Evolutionary conservation across 1,284 basidiomycete genomes (phyloP).

Genomic region (Entoloma clypeatum): DNA sequence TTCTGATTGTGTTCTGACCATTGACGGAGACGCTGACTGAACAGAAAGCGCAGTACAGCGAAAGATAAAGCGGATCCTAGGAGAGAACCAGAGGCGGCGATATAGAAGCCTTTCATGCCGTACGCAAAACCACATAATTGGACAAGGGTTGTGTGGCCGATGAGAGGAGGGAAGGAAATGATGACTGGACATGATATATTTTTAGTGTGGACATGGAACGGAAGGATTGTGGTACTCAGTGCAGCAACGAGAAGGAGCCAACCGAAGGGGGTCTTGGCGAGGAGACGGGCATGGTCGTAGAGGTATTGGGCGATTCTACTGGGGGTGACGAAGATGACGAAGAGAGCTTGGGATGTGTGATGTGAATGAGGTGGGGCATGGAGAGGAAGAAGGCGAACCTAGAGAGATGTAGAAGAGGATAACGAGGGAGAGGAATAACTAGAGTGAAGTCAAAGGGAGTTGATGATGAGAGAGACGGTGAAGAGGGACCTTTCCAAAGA

Average conservation of each 20-base stretch:
- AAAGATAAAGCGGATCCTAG: slow-evolving; percentile 69
- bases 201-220: slow-evolving; percentile 11
- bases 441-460: slow-evolving; percentile 5
- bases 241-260: slow-evolving; percentile 52
- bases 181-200: slow-evolving; percentile 39
- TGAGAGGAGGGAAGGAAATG: slow-evolving; percentile 74
- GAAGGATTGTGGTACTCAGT: slow-evolving; percentile 43
- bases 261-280: slow-evolving; percentile 58
- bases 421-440: slow-evolving; percentile 41
- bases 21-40: slow-evolving; percentile 47
- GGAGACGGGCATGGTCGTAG: slow-evolving; percentile 63
- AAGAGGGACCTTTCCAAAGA: slow-evolving; percentile 45
- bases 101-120: slow-evolving; percentile 69
- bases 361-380: slow-evolving; percentile 18
- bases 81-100: slow-evolving; percentile 60
- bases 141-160: slow-evolving; percentile 65
- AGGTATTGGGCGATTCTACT: slow-evolving; percentile 63
- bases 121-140: slow-evolving; percentile 81
- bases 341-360: slow-evolving; percentile 27
- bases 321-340: slow-evolving; percentile 56
- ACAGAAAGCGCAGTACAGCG: slow-evolving; percentile 55
- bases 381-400: slow-evolving; percentile 18
- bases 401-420: slow-evolving; percentile 43
- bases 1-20: slow-evolving; percentile 64
- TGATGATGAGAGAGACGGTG: not conserved